Base-by-base conservation (phyloP, 225 moss, liverwort and hornwort genomes). In the Marchantia paleacea region DNA sequence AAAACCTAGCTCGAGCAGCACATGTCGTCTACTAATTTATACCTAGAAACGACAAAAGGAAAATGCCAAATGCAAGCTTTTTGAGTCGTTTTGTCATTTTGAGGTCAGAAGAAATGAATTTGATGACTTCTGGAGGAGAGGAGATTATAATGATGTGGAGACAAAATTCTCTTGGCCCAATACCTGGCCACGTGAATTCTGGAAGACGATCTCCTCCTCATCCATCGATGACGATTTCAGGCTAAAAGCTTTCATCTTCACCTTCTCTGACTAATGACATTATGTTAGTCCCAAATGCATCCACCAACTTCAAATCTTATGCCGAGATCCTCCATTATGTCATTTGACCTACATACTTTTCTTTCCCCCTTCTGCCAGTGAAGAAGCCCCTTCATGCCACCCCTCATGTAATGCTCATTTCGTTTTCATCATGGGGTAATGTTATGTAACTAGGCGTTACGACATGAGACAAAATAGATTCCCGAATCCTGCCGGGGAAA, bases 291-390 rank as follows among this genome's bases (percentile, higher is more conserved):
- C 68, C 29, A 25, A 68, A 68, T 12, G 30, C 29, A 8, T 68
- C 30, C 68, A 68, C 30, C 68, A 12, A 68, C 68, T 70, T 70
- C 69, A 49, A 70, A 70, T 70, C 69, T 70, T 49, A 70, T 48
- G 19, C 26, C 47, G 0, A 70, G 69, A 70, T 70, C 69, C 69
- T 70, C 69, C 69, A 26, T 70, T 47, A 70, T 18, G 28, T 49
- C 47, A 70, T 7, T 18, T 70, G 69, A 70, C 69, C 48, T 70
- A 49, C 2, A 39, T 70, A 0, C 69, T 9, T 14, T 14, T 29
- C 16, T 31, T 31, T 3, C 16, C 66, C 14, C 7, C 47, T 15
- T 69, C 69, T 15, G 24, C 11, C 15, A 39, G 14, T 12, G 57
- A 19, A 4, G 19, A 9, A 13, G 30, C 31, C 30, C 68, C 10